Evolutionary conservation across 2,329 filamentous ascomycete genomes (phyloP), one percentile per base, ranked within the genome.

Genomic region (Fusarium praegraminearum): DNA sequence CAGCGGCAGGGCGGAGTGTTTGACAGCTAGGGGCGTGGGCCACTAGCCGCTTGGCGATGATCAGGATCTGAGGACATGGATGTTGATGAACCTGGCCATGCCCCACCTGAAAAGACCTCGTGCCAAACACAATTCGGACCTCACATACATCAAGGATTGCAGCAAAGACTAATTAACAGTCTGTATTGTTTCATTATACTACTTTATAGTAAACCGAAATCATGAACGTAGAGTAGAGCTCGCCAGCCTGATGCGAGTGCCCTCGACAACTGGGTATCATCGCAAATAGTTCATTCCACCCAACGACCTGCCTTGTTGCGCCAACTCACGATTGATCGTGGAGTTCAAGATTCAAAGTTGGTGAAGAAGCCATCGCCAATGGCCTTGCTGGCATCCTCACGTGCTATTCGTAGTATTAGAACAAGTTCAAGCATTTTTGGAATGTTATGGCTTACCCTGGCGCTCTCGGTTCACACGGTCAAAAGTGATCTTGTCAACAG

Each of bases 81-180:
- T 22, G 20, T 22, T 22, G 20, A 22, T 22, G 20, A 22, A 22
- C 20, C 20, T 22, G 20, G 20, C 20, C 20, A 22, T 22, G 20
- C 22, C 28, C 24, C 32, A 35, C 33, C 30, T 15, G 20, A n/a
- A n/a, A 50, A 40, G 43, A 52, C 52, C 20, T 12, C 59, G 8
- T 38, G n/a, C 15, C 8, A 64, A 65, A 59, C 53, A 24, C 35
- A 66, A 61, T 65, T 49, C 33, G 22, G n/a, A 65, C 62, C 22
- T 65, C 28, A 30, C n/a, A n/a, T n/a, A n/a, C n/a, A n/a, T n/a
- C n/a, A 5, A 20, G 22, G n/a, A 20, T n/a, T 20, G 12, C n/a
- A 40, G 11, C 20, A 30, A 38, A n/a, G 32, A 38, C 38, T 36
- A 47, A 33, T 41, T 12, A 53, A 57, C 16, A 18, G 28, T 41